phyloP scores from a whole-genome alignment of 2,329 filamentous ascomycete species.

The Dactylonectria estremocensis region DNA sequence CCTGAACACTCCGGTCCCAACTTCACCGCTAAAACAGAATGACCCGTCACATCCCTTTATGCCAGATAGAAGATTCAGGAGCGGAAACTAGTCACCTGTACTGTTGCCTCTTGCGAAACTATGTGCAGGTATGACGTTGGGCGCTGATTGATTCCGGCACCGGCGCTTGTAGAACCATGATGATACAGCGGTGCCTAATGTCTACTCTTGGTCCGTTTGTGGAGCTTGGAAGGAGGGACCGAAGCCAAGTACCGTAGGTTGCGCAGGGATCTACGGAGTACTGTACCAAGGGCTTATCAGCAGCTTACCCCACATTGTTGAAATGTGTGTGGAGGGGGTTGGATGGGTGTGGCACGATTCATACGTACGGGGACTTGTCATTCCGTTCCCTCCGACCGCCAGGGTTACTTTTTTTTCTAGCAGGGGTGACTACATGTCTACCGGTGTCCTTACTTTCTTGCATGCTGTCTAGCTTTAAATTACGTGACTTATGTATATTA shows the following conservation, averaged over 20 bases:
- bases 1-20: too few relatives aligned
- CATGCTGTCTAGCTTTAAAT: background rate
- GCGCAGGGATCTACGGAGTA: background rate
- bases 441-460: background rate
- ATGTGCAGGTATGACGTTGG: conserved; percentile 2
- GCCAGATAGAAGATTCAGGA: background rate
- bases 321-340: background rate
- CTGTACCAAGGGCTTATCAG: conserved; percentile 2
- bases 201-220: background rate
- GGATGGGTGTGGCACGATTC: background rate
- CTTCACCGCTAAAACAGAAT: too few relatives aligned
- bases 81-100: background rate
- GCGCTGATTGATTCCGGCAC: conserved; percentile 1
- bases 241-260: background rate
- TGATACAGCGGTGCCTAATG: background rate
- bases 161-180: background rate
- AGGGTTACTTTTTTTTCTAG: too few relatives aligned
- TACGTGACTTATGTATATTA: background rate
- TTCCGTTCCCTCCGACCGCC: background rate
- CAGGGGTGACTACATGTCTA: too few relatives aligned
- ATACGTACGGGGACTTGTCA: conserved; percentile 1
- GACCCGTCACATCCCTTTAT: background rate
- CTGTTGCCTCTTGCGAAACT: background rate
- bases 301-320: background rate
- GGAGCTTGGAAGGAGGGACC: background rate